phyloP scores from a whole-genome alignment of 2,329 filamentous ascomycete genomes.

The Lomentospora prolificans region DNA sequence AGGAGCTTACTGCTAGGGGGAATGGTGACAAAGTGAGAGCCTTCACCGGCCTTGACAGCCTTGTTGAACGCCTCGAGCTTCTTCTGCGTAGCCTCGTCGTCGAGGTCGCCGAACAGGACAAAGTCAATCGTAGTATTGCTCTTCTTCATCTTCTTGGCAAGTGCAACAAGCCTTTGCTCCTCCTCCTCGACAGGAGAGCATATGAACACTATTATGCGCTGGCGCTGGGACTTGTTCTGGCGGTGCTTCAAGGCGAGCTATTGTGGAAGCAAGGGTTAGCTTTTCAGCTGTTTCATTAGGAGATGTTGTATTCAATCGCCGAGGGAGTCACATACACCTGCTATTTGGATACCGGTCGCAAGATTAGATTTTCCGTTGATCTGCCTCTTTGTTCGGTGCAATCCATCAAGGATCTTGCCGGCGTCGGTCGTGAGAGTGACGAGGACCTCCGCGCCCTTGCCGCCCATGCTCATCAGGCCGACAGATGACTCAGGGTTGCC shows the following conservation, averaged over 20 bases:
- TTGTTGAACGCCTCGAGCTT: conserved; percentile 93
- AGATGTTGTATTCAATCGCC: too few relatives aligned
- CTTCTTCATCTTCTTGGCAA: conserved; percentile 99
- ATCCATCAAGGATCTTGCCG: conserved; percentile 84
- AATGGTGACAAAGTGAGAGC: conserved; percentile 83
- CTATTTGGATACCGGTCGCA: conserved; percentile 89
- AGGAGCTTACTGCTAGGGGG: conserved; percentile 85
- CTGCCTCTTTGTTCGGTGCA: conserved; percentile 83
- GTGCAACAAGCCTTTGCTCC: conserved; percentile 76
- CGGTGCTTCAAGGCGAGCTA: conserved; percentile 95
- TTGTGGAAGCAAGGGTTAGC: neutral
- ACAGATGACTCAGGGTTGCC: conserved; percentile 95
- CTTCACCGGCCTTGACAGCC: conserved; percentile 81
- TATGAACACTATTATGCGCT: conserved; percentile 93
- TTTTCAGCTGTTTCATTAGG: too few relatives aligned
- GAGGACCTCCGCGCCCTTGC: conserved; percentile 92
- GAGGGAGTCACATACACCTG: conserved; percentile 57
- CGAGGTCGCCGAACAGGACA: conserved; percentile 86
- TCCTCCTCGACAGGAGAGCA: conserved; percentile 88
- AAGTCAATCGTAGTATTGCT: conserved; percentile 90
- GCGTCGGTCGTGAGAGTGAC: conserved; percentile 94
- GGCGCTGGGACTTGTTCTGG: conserved; percentile 92
- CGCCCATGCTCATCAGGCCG: conserved; percentile 97
- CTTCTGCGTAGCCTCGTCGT: conserved; percentile 78
- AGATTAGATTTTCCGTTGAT: conserved; percentile 84